Base-by-base conservation (phyloP, 2,329 filamentous ascomycete genomes). In the Phialophora macrospora region DNA sequence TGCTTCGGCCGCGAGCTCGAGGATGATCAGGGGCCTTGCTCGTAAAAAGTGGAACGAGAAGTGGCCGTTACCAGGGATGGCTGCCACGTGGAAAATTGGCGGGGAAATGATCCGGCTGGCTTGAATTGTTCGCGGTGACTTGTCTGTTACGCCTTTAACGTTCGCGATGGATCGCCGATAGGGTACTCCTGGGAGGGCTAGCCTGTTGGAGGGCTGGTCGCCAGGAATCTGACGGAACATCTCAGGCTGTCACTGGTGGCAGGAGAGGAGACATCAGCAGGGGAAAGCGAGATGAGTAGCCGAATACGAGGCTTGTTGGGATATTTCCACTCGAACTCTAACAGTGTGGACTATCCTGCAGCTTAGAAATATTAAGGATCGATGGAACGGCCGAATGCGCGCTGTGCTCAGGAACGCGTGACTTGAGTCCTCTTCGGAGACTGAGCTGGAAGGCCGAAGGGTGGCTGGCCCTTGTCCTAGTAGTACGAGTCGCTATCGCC, bases 81-180 rank as follows among this genome's bases (percentile, higher is more conserved):
- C 66, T 55, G 66, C 66, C 66, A 68, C 66, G 66, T 68, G 66
- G 66, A 58, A 65, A 60, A 22, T 59, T 55, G 49, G 62, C 57
- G 59, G 62, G 62, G 65, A 55, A 59, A 56, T 28, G 49, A 60
- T 62, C 63, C 63, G 51, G 46, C 59, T 41, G 46, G 48, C 22
- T 34, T 48, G 57, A 55, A 46, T 32, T 30, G 52, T 34, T 20
- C 28, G 41, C 46, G 17, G 48, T 41, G 44, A 60, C 46, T 22
- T 52, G 34, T 60, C 24, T 60, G 38, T 44, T 11, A n/a, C 38
- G 38, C 2, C 38, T 41, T 44, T 44, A 8, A 60, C 28, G 46
- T 41, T 51, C 8, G 58, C 28, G 56, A 48, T 24, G 41, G n/a
- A 48, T n/a, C 46, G 44, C 46, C 46, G 44, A 41, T 60, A 17